phyloP scores from a whole-genome alignment of 2,329 filamentous ascomycete species.

The Rhinocladiella similis region DNA sequence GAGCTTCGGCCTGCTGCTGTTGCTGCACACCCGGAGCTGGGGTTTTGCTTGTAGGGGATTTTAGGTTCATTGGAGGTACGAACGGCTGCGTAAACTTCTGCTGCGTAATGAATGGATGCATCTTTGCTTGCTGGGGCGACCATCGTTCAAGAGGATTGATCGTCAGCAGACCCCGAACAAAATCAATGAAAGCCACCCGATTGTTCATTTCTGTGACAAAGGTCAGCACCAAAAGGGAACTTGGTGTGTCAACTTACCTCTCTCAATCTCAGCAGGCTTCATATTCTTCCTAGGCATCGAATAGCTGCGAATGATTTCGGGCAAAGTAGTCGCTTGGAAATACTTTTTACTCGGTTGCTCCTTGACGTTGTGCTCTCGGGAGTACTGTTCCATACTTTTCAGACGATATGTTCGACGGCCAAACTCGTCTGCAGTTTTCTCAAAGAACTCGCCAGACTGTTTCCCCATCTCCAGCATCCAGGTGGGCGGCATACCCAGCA shows the following conservation, averaged over 20 bases:
- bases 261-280: conserved; percentile 93
- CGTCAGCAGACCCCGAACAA: conserved; percentile 86
- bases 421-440: conserved; percentile 89
- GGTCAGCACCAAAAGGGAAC: conserved; percentile 24
- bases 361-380: conserved; percentile 90
- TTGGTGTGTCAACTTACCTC: conserved; percentile 63
- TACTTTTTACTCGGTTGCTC: conserved; percentile 99
- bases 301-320: conserved; percentile 96
- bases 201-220: conserved; percentile 86
- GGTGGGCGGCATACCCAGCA: conserved; percentile 92
- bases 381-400: conserved; percentile 98
- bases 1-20: conserved; percentile 89
- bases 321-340: conserved; percentile 89
- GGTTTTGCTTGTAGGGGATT: conserved; percentile 82
- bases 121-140: conserved; percentile 95
- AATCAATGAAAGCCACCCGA: conserved; percentile 94
- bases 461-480: conserved; percentile 99
- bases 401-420: conserved; percentile 86
- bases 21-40: conserved; percentile 92
- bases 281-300: conserved; percentile 99
- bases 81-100: conserved; percentile 96
- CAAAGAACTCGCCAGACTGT: conserved; percentile 95
- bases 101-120: conserved; percentile 98
- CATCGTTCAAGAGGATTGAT: conserved; percentile 96
- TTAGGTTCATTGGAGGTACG: conserved; percentile 94